Conservation (phyloP, 202 grass and related monocot species). For the Schoenoplectus triqueter region DNA sequence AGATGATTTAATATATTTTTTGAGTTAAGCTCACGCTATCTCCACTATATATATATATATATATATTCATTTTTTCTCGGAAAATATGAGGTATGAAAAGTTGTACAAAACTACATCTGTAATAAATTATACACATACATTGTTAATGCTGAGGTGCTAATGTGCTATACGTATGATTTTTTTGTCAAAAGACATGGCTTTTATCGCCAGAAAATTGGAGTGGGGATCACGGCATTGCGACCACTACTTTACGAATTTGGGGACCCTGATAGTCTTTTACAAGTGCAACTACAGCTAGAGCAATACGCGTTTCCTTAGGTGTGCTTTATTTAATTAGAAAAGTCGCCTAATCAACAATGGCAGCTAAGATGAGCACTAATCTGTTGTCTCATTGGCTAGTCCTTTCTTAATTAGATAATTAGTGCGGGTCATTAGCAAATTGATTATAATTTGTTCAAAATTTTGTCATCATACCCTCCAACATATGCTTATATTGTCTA, state of each 20-base stretch:
- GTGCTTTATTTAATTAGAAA: conserved; percentile 3
- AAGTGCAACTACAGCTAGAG: conserved; percentile 6
- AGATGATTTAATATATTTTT: too few species aligned
- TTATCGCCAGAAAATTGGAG: neutral
- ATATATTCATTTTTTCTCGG: too few species aligned
- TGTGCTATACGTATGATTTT: too few species aligned
- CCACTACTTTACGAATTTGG: conserved; percentile 16
- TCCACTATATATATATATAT: too few species aligned
- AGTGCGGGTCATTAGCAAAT: neutral
- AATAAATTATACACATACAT: too few species aligned
- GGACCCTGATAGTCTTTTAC: neutral
- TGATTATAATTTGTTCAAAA: conserved; percentile 4
- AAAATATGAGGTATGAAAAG: too few species aligned
- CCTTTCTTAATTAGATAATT: neutral
- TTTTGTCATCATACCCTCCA: neutral
- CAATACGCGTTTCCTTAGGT: neutral
- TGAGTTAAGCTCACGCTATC: too few species aligned
- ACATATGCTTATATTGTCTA: neutral
- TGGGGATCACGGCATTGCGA: conserved; percentile 11
- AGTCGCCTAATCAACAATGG: neutral
- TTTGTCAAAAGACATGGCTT: too few species aligned
- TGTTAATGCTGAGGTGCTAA: too few species aligned
- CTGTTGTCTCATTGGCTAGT: conserved; percentile 14
- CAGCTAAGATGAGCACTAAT: conserved; percentile 11
- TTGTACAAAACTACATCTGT: too few species aligned